These are phyloP conservation scores for Pseudopyricularia javanii DNA, from an alignment of 2,329 filamentous ascomycete genomes.

Conservation along the genomic window DNA sequence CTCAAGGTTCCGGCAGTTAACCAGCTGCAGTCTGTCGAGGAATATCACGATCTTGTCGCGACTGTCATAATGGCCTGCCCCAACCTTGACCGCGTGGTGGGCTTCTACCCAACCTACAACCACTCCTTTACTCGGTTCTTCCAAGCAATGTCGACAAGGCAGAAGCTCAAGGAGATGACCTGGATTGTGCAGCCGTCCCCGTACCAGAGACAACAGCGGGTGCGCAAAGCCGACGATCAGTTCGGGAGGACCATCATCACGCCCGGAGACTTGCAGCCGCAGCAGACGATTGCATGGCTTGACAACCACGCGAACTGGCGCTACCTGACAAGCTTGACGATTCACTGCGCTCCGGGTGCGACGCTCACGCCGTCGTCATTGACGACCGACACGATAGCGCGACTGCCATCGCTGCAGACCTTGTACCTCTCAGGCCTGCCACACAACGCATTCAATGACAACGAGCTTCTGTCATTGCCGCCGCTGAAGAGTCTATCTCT, in stretches of 20 bases:
- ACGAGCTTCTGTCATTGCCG: constrained; percentile 40
- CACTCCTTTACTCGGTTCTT: constrained; percentile 44
- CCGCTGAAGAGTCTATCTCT: constrained; percentile 41
- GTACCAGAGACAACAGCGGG: constrained; percentile 21
- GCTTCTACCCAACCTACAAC: constrained; percentile 40
- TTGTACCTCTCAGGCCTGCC: constrained; percentile 48
- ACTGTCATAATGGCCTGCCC: constrained; percentile 53
- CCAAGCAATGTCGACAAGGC: constrained; percentile 46
- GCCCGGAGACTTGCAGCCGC: constrained; percentile 24
- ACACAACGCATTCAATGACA: constrained; percentile 42
- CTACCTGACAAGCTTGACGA: constrained; percentile 39
- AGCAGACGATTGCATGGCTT: constrained; percentile 19
- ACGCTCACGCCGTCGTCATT: constrained; percentile 39
- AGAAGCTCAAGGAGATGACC: constrained; percentile 41
- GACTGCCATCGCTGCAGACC: constrained; percentile 41
- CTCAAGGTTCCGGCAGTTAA: constrained; percentile 42
- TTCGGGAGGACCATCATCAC: neutral
- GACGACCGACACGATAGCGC: constrained; percentile 34
- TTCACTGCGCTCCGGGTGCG: constrained; percentile 46
- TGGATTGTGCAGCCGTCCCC: constrained; percentile 39
- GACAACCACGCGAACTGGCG: constrained; percentile 40
- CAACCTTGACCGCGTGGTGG: constrained; percentile 46
- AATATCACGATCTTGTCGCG: constrained; percentile 46
- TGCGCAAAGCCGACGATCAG: constrained; percentile 3
- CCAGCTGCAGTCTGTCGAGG: constrained; percentile 24